A percentile compares a stretch with the other conserved stretches of the same genome.
Evolutionary conservation across 805 yeast species (phyloP).

Genomic region (Saccharomycopsis synnaedendra): DNA sequence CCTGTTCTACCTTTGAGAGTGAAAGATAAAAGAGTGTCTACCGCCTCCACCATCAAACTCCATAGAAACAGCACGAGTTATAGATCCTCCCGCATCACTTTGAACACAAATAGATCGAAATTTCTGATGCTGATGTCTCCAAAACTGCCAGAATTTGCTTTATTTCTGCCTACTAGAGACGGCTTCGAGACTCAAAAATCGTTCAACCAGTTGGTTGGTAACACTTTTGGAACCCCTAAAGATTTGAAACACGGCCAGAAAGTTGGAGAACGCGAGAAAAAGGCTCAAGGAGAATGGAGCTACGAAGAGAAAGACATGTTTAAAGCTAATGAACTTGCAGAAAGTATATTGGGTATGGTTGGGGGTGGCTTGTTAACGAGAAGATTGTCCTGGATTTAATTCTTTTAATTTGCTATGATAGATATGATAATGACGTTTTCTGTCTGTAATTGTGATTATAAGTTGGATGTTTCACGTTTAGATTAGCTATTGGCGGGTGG

Average conservation of each 20-base stretch:
- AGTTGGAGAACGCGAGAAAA: neutral
- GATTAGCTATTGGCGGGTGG: no score
- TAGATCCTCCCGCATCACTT: conserved; percentile 12
- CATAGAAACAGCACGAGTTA: neutral
- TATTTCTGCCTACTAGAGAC: conserved; percentile 14
- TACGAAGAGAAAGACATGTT: conserved; percentile 7
- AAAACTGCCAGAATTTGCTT: conserved; percentile 10
- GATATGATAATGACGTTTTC: no score
- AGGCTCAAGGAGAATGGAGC: neutral
- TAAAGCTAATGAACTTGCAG: conserved; percentile 7
- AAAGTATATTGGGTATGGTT: neutral
- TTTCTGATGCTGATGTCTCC: neutral
- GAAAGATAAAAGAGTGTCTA: conserved; percentile 4
- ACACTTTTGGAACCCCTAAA: neutral
- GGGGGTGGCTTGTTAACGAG: neutral
- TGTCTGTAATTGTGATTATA: no score
- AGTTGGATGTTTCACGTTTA: neutral
- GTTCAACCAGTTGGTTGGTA: neutral
- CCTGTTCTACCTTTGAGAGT: conserved; percentile 6
- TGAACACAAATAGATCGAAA: conserved; percentile 4
- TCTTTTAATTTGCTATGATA: neutral
- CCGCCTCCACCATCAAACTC: conserved; percentile 15
- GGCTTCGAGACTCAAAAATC: neutral
- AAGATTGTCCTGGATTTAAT: neutral
- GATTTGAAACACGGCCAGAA: neutral